A percentile compares a stretch with the other conserved stretches of the same genome.
phyloP scores from a whole-genome alignment of 768 basidiomycete species.

The Daedaleopsis sinensis region DNA sequence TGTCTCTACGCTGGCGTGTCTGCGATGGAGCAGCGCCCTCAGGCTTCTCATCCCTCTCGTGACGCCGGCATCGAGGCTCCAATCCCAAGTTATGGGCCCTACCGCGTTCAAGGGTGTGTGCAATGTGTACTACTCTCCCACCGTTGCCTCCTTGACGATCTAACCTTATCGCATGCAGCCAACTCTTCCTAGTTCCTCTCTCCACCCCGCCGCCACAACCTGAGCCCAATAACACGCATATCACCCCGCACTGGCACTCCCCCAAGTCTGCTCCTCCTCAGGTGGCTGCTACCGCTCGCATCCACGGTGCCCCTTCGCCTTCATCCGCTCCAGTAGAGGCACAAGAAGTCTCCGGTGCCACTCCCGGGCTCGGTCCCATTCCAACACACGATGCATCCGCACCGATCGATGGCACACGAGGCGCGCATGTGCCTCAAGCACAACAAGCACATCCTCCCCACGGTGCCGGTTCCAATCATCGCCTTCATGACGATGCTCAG shows the following conservation, averaged over 20 bases:
- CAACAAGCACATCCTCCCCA: background rate
- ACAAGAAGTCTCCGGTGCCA: background rate
- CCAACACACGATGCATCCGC: background rate
- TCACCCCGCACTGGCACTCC: background rate
- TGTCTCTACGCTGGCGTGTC: background rate
- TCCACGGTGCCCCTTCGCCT: background rate
- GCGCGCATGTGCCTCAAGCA: background rate
- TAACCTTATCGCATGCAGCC: background rate
- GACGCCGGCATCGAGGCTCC: background rate
- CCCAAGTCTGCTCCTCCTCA: background rate
- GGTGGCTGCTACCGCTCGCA: background rate
- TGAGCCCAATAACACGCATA: background rate
- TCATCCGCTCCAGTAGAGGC: background rate
- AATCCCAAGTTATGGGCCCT: background rate
- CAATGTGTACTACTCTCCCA: background rate
- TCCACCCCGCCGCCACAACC: background rate
- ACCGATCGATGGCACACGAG: background rate
- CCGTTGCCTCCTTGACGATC: background rate
- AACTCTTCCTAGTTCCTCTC: background rate
- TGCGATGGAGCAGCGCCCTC: background rate
- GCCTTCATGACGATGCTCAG: background rate
- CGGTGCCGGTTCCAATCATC: background rate
- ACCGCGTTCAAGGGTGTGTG: background rate
- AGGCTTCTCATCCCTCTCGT: background rate
- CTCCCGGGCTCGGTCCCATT: background rate